Evolutionary conservation across 2,329 filamentous ascomycete genomes (phyloP).

Genomic region (Incumbomyces lentus): DNA sequence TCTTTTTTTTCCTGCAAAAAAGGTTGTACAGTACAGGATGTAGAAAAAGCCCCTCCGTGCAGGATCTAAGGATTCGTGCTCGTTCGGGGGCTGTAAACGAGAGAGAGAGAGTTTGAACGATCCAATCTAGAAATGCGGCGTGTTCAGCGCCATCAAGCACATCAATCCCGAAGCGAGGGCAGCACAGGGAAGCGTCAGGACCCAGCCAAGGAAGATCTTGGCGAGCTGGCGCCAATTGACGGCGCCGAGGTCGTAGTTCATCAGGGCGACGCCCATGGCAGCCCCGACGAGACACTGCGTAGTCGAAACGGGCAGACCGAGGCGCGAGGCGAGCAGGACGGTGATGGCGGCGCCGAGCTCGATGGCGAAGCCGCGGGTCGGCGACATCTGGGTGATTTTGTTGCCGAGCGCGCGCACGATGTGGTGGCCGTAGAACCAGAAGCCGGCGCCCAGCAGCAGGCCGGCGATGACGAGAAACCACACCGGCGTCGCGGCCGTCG

Average conservation of each 20-base stretch:
- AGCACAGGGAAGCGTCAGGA: conserved; percentile 34
- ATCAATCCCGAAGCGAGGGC: conserved; percentile 32
- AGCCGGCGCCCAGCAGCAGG: conserved; percentile 30
- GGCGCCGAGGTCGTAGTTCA: conserved; percentile 29
- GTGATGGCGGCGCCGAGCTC: conserved; percentile 34
- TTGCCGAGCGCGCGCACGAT: conserved; percentile 34
- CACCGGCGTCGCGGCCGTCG: conserved; percentile 26
- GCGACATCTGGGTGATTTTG: conserved; percentile 32
- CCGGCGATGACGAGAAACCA: conserved; percentile 32
- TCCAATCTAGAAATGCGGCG: conserved; percentile 28
- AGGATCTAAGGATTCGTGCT: too few species aligned
- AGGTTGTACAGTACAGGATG: too few species aligned
- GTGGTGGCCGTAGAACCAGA: conserved; percentile 30
- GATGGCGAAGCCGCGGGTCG: conserved; percentile 29
- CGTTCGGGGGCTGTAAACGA: too few species aligned
- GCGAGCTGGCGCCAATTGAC: conserved; percentile 36
- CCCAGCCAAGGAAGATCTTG: conserved; percentile 36
- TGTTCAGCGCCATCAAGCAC: conserved; percentile 33
- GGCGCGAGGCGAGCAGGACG: conserved; percentile 26
- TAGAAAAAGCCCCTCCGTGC: too few species aligned
- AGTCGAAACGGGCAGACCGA: conserved; percentile 29
- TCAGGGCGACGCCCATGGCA: conserved; percentile 28
- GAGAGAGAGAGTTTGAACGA: too few species aligned
- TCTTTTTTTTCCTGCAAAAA: too few species aligned
- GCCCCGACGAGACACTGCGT: conserved; percentile 30